Evolutionary conservation across 352 stramenopile genomes (phyloP).

Genomic region (Pythium brachiatum): DNA sequence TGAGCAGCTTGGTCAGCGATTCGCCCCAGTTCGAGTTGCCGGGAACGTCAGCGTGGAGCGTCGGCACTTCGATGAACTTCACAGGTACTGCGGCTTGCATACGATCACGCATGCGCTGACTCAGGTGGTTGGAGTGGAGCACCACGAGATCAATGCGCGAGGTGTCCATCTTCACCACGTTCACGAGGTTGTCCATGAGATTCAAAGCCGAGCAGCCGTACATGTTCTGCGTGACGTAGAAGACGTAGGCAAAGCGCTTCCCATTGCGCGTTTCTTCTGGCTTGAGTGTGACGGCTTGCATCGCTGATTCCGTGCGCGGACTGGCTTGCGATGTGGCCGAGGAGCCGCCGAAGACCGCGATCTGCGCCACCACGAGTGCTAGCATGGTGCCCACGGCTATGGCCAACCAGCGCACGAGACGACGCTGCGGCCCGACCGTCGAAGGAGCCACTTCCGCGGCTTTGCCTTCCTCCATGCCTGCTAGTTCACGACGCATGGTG

Average conservation of each 20-base stretch:
- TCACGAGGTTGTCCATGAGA: conserved; percentile 20
- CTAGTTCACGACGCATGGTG: no score
- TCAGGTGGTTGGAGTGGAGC: conserved; percentile 18
- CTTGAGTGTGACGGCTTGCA: no score
- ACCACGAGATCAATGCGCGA: conserved; percentile 29
- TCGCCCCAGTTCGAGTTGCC: conserved; percentile 18
- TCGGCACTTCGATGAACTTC: conserved; percentile 21
- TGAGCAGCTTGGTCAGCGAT: conserved; percentile 33
- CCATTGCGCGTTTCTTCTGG: no score
- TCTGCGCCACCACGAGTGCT: no score
- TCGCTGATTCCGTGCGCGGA: no score
- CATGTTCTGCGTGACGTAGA: conserved; percentile 30
- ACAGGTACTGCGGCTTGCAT: conserved; percentile 11
- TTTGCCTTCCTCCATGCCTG: no score
- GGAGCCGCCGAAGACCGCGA: no score
- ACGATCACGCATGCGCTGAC: not conserved
- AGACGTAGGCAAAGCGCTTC: conserved; percentile 25
- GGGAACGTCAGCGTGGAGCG: conserved; percentile 4
- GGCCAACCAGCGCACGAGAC: no score
- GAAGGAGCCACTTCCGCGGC: no score
- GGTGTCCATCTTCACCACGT: conserved; percentile 18
- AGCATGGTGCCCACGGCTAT: no score
- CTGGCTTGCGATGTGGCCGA: no score
- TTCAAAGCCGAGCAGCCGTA: conserved; percentile 29
- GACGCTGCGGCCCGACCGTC: no score